phyloP scores from a whole-genome alignment of 495 filamentous ascomycete genomes.

The Xylona heveae region DNA sequence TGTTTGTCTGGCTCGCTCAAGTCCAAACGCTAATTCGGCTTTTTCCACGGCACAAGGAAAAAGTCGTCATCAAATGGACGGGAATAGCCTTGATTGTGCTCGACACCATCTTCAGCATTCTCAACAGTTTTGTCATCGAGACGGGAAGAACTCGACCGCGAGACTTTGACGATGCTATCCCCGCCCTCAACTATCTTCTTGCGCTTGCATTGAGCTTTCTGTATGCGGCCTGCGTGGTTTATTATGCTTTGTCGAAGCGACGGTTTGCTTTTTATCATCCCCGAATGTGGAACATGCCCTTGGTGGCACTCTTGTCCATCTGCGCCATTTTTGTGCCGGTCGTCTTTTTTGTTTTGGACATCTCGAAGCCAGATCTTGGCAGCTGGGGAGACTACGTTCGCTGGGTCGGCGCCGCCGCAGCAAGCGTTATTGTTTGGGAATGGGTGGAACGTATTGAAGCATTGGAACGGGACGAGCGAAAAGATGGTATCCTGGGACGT shows the following conservation, averaged over 20 bases:
- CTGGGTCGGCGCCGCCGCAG: conserved; percentile 92
- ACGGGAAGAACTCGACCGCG: conserved; percentile 38
- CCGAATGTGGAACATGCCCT: conserved; percentile 75
- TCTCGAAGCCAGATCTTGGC: conserved; percentile 64
- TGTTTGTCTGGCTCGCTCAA: conserved; percentile 92
- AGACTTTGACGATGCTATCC: conserved; percentile 69
- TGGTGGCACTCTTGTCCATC: conserved; percentile 65
- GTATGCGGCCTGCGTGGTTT: conserved; percentile 90
- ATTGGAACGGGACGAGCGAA: conserved; percentile 83
- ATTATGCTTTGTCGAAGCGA: conserved; percentile 82
- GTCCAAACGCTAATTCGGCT: conserved; percentile 89
- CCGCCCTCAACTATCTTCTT: conserved; percentile 85
- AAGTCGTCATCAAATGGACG: conserved; percentile 96
- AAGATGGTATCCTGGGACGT: conserved; percentile 81
- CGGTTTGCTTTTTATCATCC: conserved; percentile 85
- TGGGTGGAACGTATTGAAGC: conserved; percentile 99
- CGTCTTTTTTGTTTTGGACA: conserved; percentile 90
- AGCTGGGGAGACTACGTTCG: conserved; percentile 95
- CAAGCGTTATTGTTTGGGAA: conserved; percentile 96
- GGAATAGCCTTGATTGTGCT: conserved; percentile 82
- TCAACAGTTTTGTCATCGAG: conserved; percentile 61
- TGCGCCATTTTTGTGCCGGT: conserved; percentile 69
- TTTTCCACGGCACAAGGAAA: conserved; percentile 91
- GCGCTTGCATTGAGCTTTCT: conserved; percentile 71
- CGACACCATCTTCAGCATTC: conserved; percentile 68